Evolutionary conservation across 2,329 filamentous ascomycete species (phyloP).

Genomic region (Zasmidium cellare): DNA sequence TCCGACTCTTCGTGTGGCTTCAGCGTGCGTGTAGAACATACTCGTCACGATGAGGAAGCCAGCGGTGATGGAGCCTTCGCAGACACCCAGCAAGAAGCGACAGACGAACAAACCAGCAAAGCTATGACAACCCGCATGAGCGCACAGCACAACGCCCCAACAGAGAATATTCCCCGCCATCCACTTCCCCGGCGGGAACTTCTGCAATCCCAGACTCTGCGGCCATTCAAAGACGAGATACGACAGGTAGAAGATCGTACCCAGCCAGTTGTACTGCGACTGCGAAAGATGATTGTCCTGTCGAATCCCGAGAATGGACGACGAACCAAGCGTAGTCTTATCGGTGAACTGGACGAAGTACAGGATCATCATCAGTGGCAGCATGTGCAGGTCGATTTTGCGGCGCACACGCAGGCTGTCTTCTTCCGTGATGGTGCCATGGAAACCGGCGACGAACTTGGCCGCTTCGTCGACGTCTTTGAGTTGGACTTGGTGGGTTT

Average conservation of each 20-base stretch:
- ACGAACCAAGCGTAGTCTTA: constrained; percentile 39
- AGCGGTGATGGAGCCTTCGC: constrained; percentile 45
- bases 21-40: constrained; percentile 46
- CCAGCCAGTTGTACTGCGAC: constrained; percentile 60
- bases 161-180: constrained; percentile 65
- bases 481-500: constrained; percentile 9
- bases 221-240: constrained; percentile 68
- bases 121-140: constrained; percentile 56
- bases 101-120: constrained; percentile 62
- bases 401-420: constrained; percentile 8
- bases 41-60: constrained; percentile 51
- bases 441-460: constrained; percentile 6
- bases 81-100: constrained; percentile 55
- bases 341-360: constrained; percentile 51
- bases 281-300: constrained; percentile 55
- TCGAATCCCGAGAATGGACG: constrained; percentile 54
- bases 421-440: constrained; percentile 8
- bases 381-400: constrained; percentile 13
- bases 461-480: constrained; percentile 11
- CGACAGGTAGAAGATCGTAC: constrained; percentile 60
- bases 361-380: constrained; percentile 17
- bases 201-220: constrained; percentile 55
- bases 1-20: constrained; percentile 49
- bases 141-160: constrained; percentile 76
- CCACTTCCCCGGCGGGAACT: constrained; percentile 62